phyloP scores from a whole-genome alignment of 2,329 filamentous ascomycete species.

The Phialemoniopsis sp. region DNA sequence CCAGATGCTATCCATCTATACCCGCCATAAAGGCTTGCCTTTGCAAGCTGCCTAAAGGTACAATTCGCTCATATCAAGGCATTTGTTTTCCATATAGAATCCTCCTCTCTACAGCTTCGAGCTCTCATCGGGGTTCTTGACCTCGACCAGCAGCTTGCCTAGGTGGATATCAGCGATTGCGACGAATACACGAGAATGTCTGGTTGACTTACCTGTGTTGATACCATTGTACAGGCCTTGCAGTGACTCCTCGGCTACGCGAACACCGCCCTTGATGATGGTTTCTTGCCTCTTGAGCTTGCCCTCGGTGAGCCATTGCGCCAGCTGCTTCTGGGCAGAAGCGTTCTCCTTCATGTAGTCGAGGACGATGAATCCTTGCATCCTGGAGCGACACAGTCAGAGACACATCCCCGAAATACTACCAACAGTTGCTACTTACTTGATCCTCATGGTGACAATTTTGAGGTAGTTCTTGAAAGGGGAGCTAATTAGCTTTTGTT shows the following conservation, averaged over 20 bases:
- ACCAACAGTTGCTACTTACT: conserved; percentile 26
- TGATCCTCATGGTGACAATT: conserved; percentile 37
- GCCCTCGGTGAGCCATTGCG: conserved; percentile 65
- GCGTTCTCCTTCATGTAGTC: conserved; percentile 59
- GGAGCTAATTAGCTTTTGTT: no score
- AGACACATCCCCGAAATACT: conserved; percentile 8
- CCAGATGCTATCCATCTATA: no score
- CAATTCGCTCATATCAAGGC: no score
- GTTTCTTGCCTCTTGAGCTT: conserved; percentile 70
- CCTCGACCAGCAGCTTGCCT: conserved; percentile 15
- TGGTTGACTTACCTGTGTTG: conserved; percentile 53
- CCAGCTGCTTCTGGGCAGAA: conserved; percentile 55
- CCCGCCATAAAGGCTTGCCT: no score
- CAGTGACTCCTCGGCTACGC: conserved; percentile 58
- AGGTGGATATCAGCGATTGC: neutral
- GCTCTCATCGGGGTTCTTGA: conserved; percentile 12
- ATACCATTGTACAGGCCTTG: conserved; percentile 61
- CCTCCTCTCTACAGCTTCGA: conserved; percentile 9
- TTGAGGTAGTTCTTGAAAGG: conserved; percentile 39
- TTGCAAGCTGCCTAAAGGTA: no score
- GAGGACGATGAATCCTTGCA: conserved; percentile 71
- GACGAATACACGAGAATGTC: neutral
- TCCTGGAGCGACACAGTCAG: conserved; percentile 15
- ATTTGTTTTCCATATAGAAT: no score
- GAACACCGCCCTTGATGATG: conserved; percentile 65